phyloP scores from a whole-genome alignment of 768 basidiomycete species.

The Lactarius indigo region DNA sequence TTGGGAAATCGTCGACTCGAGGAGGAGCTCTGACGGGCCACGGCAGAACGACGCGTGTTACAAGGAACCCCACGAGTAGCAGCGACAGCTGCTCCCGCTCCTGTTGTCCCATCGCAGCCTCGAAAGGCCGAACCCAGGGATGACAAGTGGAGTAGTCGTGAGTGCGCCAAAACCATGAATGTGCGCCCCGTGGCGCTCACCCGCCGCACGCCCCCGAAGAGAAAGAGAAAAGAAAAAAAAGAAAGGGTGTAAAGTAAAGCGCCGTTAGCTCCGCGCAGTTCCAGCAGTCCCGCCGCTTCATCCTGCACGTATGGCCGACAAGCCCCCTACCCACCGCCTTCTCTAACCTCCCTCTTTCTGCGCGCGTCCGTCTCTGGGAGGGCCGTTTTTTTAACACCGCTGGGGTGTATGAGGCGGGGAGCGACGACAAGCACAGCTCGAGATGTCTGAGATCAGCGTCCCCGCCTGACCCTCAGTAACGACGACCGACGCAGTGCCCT shows the following conservation, averaged over 20 bases:
- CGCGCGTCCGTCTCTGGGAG: not conserved
- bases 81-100: conserved; percentile 7
- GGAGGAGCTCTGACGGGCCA: not conserved
- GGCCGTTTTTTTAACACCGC: conserved; percentile 1
- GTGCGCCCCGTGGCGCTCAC: not conserved
- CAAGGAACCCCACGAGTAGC: conserved; percentile 1
- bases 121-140: not conserved
- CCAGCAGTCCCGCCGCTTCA: conserved; percentile 15
- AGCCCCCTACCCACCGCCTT: not conserved
- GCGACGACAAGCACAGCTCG: conserved; percentile 19
- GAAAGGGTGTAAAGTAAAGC: not conserved
- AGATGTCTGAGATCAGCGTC: conserved; percentile 12
- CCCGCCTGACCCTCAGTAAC: not conserved
- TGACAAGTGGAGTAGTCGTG: conserved; percentile 8
- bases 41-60: not conserved
- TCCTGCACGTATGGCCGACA: conserved; percentile 4
- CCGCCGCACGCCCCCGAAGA: not conserved
- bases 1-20: conserved; percentile 1
- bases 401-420: conserved; percentile 3
- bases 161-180: conserved; percentile 1
- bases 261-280: not conserved
- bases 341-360: not conserved
- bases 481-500: conserved; percentile 7
- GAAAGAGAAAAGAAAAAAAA: not conserved
- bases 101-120: conserved; percentile 5